A percentile compares a stretch with the other conserved stretches of the same genome.
These are phyloP conservation scores for Trametes cingulata DNA, from an alignment of 768 basidiomycete genomes.

Conservation along the genomic window DNA sequence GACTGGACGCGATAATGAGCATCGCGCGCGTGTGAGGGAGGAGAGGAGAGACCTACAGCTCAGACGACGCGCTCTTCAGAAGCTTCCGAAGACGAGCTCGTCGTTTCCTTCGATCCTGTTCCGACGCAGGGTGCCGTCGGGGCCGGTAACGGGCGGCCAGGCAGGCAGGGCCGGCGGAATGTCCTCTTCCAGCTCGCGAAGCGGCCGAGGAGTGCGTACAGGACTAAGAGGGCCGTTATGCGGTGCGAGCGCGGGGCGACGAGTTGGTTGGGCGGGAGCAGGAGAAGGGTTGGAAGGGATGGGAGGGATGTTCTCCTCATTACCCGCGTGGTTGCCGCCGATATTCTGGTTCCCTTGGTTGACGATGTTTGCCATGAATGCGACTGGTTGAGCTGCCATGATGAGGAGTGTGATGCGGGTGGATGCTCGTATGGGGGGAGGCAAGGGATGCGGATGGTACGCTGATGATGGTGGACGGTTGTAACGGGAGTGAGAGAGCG, in stretches of 20 bases:
- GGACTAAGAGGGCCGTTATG: not conserved
- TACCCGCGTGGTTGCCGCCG: not conserved
- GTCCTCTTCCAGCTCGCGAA: no score
- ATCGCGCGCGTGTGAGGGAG: no score
- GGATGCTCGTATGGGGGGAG: not conserved
- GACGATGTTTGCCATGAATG: not conserved
- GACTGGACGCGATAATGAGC: no score
- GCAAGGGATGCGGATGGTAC: not conserved
- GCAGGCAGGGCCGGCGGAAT: no score
- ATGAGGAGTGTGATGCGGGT: not conserved
- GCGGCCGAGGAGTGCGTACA: not conserved
- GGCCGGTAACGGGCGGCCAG: no score
- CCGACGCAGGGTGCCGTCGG: not conserved
- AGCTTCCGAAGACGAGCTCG: not conserved
- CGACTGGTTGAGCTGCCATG: not conserved
- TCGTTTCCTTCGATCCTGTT: not conserved
- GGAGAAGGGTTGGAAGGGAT: not conserved
- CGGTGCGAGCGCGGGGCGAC: not conserved
- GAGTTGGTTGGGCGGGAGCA: not conserved
- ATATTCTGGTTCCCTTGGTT: not conserved
- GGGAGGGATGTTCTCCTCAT: conserved; percentile 5
- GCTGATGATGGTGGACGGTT: not conserved
- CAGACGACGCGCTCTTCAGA: not conserved
- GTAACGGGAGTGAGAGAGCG: not conserved
- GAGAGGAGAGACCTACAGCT: no score